phyloP scores from a whole-genome alignment of 345 rosid genomes.

The Murraya paniculata region DNA sequence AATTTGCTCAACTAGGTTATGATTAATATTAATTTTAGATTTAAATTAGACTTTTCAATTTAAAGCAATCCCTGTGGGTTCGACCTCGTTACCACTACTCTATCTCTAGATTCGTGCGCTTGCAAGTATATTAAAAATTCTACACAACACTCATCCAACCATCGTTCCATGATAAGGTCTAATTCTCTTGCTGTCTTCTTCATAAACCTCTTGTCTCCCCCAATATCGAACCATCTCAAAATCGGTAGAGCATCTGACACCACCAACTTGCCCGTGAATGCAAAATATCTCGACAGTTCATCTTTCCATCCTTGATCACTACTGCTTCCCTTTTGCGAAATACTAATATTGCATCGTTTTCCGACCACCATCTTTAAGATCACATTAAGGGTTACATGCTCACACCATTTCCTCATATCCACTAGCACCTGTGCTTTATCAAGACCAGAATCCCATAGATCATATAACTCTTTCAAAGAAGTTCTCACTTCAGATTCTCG shows the following conservation, averaged over 20 bases:
- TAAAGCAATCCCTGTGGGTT: too few relatives aligned
- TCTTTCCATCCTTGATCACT: neutral
- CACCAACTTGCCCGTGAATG: neutral
- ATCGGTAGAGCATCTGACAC: neutral
- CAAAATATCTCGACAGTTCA: neutral
- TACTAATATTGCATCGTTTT: neutral
- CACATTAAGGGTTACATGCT: neutral
- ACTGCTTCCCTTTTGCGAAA: neutral
- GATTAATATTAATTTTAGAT: too few relatives aligned
- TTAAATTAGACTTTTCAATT: too few relatives aligned
- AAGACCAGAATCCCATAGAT: neutral
- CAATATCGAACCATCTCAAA: slow-evolving; percentile 28
- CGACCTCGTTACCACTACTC: too few relatives aligned
- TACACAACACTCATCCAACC: too few relatives aligned
- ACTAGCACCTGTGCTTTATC: neutral
- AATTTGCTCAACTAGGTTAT: too few relatives aligned
- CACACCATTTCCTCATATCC: neutral
- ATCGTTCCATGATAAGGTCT: too few relatives aligned
- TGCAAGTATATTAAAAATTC: too few relatives aligned
- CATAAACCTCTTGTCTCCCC: slow-evolving; percentile 32
- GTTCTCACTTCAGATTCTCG: neutral
- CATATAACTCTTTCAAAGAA: neutral
- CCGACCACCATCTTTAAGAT: neutral
- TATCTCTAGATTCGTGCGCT: too few relatives aligned
- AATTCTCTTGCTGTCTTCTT: slow-evolving; percentile 17